Conservation (phyloP, 345 rosid genomes). For the Erysimum cheiranthoides region DNA sequence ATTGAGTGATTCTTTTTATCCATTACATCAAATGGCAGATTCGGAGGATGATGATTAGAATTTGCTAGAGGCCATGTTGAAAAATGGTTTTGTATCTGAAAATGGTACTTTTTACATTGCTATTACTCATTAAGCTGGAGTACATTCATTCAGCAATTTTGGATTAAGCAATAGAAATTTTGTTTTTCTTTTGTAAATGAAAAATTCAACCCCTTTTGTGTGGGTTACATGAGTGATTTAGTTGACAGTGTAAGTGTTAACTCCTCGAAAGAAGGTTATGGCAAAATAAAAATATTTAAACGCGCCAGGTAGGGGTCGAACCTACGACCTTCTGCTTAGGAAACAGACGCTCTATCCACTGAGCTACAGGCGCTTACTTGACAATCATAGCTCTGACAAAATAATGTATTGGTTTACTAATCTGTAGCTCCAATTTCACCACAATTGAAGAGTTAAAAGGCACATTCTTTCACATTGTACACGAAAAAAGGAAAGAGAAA, state of each 20-base stretch:
- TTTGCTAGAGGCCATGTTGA: neutral
- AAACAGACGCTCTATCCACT: conserved; percentile 97
- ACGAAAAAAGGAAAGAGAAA: neutral
- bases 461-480: too few relatives aligned
- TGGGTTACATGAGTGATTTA: neutral
- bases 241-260: neutral
- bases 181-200: neutral
- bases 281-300: neutral
- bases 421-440: too few relatives aligned
- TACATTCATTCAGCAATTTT: neutral
- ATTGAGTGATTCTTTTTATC: neutral
- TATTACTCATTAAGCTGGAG: neutral
- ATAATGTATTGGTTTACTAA: too few relatives aligned
- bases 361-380: conserved; percentile 81
- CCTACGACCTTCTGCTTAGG: conserved; percentile 43
- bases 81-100: neutral
- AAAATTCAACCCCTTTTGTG: neutral
- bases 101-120: neutral
- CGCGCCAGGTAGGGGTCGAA: conserved; percentile 31
- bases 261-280: too few relatives aligned
- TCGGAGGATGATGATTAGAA: conserved; percentile 28
- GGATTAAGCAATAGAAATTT: neutral
- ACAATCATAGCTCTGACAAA: too few relatives aligned
- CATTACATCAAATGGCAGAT: conserved; percentile 19
- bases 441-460: too few relatives aligned